phyloP scores from a whole-genome alignment of 2,329 filamentous ascomycete genomes.

The Fusarium albidum region DNA sequence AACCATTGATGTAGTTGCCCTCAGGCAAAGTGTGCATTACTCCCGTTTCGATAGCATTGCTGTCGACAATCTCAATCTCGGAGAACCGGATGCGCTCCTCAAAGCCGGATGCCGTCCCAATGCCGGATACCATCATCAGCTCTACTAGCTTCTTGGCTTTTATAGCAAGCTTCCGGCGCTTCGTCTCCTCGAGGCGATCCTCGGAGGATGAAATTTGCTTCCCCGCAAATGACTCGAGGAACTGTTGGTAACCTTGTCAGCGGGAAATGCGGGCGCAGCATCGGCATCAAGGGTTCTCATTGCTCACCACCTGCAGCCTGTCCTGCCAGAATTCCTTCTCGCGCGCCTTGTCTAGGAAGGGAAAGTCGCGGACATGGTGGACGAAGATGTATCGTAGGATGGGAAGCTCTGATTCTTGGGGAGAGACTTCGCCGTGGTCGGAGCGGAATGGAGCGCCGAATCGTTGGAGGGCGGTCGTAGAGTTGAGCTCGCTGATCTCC shows the following conservation, averaged over 20 bases:
- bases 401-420: slow-evolving; percentile 91
- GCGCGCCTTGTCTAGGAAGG: slow-evolving; percentile 93
- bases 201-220: slow-evolving; percentile 98
- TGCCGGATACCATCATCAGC: slow-evolving; percentile 99
- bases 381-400: slow-evolving; percentile 97
- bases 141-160: slow-evolving; percentile 97
- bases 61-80: slow-evolving; percentile 95
- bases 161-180: slow-evolving; percentile 86
- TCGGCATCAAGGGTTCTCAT: not conserved
- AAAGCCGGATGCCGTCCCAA: slow-evolving; percentile 94
- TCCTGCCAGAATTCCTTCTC: slow-evolving; percentile 99
- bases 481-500: slow-evolving; percentile 93
- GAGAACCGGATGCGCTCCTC: slow-evolving; percentile 97
- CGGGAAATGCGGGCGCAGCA: not conserved
- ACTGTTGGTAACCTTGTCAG: slow-evolving; percentile 60
- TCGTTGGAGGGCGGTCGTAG: slow-evolving; percentile 89
- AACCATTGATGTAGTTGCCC: slow-evolving; percentile 91
- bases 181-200: slow-evolving; percentile 94
- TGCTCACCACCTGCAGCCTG: slow-evolving; percentile 87
- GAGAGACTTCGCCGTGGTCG: slow-evolving; percentile 89
- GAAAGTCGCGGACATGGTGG: slow-evolving; percentile 96
- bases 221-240: slow-evolving; percentile 94
- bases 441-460: slow-evolving; percentile 97
- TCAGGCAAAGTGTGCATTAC: slow-evolving; percentile 87
- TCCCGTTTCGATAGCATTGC: slow-evolving; percentile 89